These are phyloP conservation scores for Annulohypoxylon bovei DNA, from an alignment of 495 filamentous ascomycete genomes.

Conservation along the genomic window DNA sequence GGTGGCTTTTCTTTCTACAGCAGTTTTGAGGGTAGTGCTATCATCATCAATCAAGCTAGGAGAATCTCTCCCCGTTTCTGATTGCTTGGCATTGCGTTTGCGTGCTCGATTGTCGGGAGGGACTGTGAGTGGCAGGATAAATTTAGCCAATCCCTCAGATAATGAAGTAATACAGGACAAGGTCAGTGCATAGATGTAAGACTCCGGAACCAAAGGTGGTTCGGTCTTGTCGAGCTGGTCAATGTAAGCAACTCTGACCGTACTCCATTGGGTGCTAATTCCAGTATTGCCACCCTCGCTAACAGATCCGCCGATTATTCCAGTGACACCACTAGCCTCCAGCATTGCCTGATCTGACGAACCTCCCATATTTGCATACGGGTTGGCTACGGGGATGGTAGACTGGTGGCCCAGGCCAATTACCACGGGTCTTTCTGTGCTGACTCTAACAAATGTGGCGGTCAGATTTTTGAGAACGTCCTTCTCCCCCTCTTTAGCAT, in stretches of 20 bases:
- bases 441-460: slow-evolving; percentile 83
- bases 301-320: slow-evolving; percentile 84
- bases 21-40: slow-evolving; percentile 34
- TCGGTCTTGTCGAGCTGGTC: slow-evolving; percentile 95
- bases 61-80: slow-evolving; percentile 56
- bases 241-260: slow-evolving; percentile 85
- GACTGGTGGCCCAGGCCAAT: slow-evolving; percentile 91
- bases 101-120: slow-evolving; percentile 65
- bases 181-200: slow-evolving; percentile 91
- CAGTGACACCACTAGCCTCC: slow-evolving; percentile 86
- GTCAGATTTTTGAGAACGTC: slow-evolving; percentile 82
- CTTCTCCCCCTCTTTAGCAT: slow-evolving; percentile 76
- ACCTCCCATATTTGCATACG: slow-evolving; percentile 49
- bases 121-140: slow-evolving; percentile 88
- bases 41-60: slow-evolving; percentile 50
- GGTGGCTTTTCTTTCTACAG: slow-evolving; percentile 51
- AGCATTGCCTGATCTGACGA: slow-evolving; percentile 82
- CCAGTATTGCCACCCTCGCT: slow-evolving; percentile 73
- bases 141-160: slow-evolving; percentile 91
- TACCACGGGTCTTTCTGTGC: slow-evolving; percentile 85
- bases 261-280: slow-evolving; percentile 91
- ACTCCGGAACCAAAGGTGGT: slow-evolving; percentile 82
- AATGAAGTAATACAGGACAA: slow-evolving; percentile 87
- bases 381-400: slow-evolving; percentile 69
- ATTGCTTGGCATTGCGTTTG: slow-evolving; percentile 57